Evolutionary conservation across 2,329 filamentous ascomycete genomes (phyloP).

Genomic region (Penicillium concentricum): DNA sequence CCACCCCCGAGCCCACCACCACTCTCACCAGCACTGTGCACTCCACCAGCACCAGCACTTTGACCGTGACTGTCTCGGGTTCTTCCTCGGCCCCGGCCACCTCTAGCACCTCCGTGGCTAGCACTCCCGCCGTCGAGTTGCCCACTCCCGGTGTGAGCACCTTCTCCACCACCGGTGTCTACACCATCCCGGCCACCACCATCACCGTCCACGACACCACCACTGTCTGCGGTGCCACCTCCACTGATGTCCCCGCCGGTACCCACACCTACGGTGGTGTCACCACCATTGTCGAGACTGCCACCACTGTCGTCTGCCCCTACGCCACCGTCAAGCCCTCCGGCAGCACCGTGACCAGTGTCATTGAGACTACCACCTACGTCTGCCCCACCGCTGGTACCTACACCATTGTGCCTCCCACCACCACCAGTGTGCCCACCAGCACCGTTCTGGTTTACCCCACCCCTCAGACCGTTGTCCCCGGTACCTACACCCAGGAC

Average conservation of each 20-base stretch:
- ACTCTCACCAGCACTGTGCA: constrained; percentile 32
- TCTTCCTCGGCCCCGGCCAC: constrained; percentile 8
- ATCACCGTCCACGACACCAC: constrained; percentile 65
- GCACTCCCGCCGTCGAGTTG: constrained; percentile 30
- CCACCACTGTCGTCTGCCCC: constrained; percentile 69
- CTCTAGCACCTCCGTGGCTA: constrained; percentile 17
- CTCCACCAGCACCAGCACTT: constrained; percentile 40
- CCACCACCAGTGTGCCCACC: constrained; percentile 59
- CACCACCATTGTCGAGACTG: constrained; percentile 65
- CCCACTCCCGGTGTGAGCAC: constrained; percentile 51
- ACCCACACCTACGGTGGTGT: constrained; percentile 70
- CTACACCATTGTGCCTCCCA: constrained; percentile 68
- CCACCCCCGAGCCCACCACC: constrained; percentile 20
- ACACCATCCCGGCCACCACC: constrained; percentile 74
- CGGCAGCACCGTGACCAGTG: constrained; percentile 60
- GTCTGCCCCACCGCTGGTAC: constrained; percentile 72
- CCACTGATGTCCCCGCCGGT: constrained; percentile 62
- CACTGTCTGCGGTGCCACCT: constrained; percentile 64
- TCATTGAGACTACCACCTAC: constrained; percentile 68
- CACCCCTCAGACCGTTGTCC: constrained; percentile 61
- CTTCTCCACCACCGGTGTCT: constrained; percentile 67
- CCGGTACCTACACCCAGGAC: constrained; percentile 72
- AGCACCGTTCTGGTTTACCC: constrained; percentile 61
- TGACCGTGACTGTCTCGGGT: constrained; percentile 33
- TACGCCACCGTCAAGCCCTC: constrained; percentile 64